Percentiles rank a stretch among this genome's conserved stretches.
phyloP scores from a whole-genome alignment of 768 basidiomycete genomes.

The Psilocybe cyanescens region DNA sequence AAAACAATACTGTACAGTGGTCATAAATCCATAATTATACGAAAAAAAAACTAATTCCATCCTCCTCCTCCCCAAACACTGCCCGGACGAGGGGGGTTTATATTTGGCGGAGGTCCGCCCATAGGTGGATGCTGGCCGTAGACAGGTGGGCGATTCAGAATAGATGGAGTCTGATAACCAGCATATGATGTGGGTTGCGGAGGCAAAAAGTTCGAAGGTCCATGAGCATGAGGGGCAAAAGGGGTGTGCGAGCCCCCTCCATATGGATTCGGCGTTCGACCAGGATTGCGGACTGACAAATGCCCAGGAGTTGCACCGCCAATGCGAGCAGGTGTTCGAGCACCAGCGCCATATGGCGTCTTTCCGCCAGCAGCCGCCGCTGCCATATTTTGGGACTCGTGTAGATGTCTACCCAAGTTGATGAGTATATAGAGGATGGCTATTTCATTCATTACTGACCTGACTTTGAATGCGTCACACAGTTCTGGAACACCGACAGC shows the following conservation, averaged over 20 bases:
- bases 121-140: slow-evolving; percentile 43
- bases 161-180: slow-evolving; percentile 52
- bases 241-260: slow-evolving; percentile 52
- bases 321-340: slow-evolving; percentile 78
- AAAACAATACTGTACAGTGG: slow-evolving; percentile 7
- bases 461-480: slow-evolving; percentile 96
- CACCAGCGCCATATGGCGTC: slow-evolving; percentile 78
- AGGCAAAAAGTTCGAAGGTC: slow-evolving; percentile 26
- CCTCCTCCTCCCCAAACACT: slow-evolving; percentile 24
- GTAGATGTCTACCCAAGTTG: slow-evolving; percentile 60
- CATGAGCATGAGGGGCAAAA: slow-evolving; percentile 30
- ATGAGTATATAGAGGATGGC: not conserved
- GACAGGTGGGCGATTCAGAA: slow-evolving; percentile 37
- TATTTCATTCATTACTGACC: slow-evolving; percentile 42
- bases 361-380: slow-evolving; percentile 62
- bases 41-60: slow-evolving; percentile 6
- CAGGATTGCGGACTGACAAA: slow-evolving; percentile 65
- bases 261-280: slow-evolving; percentile 84
- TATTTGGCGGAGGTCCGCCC: slow-evolving; percentile 50
- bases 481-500: slow-evolving; percentile 91
- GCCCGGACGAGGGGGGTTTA: slow-evolving; percentile 65
- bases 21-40: not conserved
- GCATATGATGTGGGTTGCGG: slow-evolving; percentile 37
- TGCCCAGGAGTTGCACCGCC: slow-evolving; percentile 84
- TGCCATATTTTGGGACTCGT: slow-evolving; percentile 71